These are phyloP conservation scores for Ophiostoma sp. DNA, from an alignment of 2,329 filamentous ascomycete species.

Conservation along the genomic window DNA sequence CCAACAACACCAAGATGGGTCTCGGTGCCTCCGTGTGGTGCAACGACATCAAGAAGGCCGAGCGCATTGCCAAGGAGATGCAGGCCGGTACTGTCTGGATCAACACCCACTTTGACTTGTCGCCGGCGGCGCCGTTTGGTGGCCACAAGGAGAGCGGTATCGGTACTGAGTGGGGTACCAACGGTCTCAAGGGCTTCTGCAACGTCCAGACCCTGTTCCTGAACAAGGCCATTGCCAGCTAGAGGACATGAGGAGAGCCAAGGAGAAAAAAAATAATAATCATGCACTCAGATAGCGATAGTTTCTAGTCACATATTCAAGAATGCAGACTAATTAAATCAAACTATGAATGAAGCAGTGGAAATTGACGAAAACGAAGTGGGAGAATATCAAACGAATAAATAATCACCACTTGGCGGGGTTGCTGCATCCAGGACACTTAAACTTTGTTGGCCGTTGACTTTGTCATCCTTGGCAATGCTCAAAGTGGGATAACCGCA, in stretches of 20 bases:
- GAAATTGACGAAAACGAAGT: neutral
- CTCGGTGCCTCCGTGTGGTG: constrained; percentile 57
- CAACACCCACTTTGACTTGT: constrained; percentile 46
- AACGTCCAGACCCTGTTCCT: constrained; percentile 29
- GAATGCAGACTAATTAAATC: neutral
- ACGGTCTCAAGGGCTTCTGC: constrained; percentile 38
- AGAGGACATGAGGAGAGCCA: neutral
- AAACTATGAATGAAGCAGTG: neutral
- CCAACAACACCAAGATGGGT: constrained; percentile 51
- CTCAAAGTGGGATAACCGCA: neutral
- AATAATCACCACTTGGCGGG: neutral
- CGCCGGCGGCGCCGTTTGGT: constrained; percentile 45
- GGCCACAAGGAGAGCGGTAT: constrained; percentile 54
- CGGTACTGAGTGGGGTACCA: constrained; percentile 45
- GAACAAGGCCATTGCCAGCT: neutral
- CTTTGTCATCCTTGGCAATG: neutral
- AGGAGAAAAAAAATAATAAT: neutral
- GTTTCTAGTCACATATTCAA: neutral
- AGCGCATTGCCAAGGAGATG: constrained; percentile 47
- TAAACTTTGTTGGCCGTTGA: neutral
- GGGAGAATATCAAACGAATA: neutral
- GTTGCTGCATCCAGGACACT: neutral
- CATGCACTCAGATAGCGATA: neutral
- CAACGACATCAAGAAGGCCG: constrained; percentile 48
- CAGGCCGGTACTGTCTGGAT: constrained; percentile 58